These are phyloP conservation scores for Penicillium sp. DNA, from an alignment of 2,329 filamentous ascomycete genomes.

Conservation along the genomic window DNA sequence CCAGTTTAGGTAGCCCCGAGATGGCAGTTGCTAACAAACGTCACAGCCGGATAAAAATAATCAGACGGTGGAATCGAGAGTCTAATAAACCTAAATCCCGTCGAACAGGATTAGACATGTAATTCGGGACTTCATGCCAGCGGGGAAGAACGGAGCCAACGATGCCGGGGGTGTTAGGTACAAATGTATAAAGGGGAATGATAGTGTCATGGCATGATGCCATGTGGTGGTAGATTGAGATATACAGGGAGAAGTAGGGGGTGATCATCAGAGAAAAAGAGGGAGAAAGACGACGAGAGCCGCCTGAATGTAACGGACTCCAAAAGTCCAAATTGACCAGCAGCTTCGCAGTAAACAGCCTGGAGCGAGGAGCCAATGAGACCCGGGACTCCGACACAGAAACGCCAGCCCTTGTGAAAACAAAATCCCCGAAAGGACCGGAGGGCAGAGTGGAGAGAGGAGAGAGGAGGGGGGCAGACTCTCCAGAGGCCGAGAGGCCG, in stretches of 20 bases:
- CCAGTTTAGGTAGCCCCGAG: constrained; percentile 18
- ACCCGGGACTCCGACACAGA: not conserved
- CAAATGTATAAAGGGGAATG: not conserved
- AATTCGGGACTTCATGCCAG: constrained; percentile 13
- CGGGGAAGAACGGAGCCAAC: constrained; percentile 3
- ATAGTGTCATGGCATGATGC: not conserved
- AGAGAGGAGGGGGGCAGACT: not conserved
- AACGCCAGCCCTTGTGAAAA: not conserved
- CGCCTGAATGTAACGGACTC: not conserved
- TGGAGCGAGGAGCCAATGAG: not conserved
- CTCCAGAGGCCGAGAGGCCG: not conserved
- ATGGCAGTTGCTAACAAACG: constrained; percentile 13
- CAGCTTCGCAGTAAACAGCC: not conserved
- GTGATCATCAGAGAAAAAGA: not conserved
- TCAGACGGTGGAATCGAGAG: not conserved
- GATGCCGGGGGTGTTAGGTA: not conserved
- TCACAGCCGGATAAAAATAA: constrained; percentile 12
- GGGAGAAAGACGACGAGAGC: not conserved
- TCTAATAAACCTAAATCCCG: constrained; percentile 6
- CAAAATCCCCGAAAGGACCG: constrained; percentile 8
- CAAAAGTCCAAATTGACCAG: not conserved
- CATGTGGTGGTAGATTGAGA: not conserved
- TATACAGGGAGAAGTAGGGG: not conserved
- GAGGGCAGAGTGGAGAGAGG: constrained; percentile 9
- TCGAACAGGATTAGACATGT: constrained; percentile 11